Conservation (phyloP, 192 early-diverging fungal genomes). For the Paraglomus occultum region DNA sequence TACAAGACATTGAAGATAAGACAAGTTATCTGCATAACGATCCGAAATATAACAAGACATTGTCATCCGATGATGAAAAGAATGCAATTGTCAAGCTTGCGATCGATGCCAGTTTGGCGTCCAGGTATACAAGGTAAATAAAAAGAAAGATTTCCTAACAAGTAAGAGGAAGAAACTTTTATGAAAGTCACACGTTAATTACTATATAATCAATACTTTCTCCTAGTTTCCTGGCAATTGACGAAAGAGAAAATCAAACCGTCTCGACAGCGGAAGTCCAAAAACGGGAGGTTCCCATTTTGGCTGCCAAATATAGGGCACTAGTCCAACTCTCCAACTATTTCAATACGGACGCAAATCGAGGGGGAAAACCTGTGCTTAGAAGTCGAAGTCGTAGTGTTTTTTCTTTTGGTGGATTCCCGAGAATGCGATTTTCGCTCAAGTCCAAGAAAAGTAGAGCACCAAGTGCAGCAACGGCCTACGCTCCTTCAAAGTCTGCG, state of each 20-base stretch:
- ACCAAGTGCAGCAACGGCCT: too few relatives aligned
- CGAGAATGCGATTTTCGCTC: too few relatives aligned
- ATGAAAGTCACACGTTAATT: background rate
- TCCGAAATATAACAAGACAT: background rate
- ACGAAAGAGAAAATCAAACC: background rate
- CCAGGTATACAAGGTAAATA: conserved; percentile 17
- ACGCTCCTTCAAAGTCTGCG: too few relatives aligned
- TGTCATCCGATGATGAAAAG: background rate
- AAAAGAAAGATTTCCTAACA: background rate
- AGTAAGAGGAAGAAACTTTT: background rate
- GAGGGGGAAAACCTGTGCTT: background rate
- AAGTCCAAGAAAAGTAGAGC: too few relatives aligned
- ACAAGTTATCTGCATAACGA: conserved; percentile 23
- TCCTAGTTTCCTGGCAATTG: conserved; percentile 22
- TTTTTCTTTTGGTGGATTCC: background rate
- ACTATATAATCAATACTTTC: background rate
- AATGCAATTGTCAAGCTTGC: background rate
- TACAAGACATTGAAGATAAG: conserved; percentile 24
- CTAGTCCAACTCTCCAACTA: background rate
- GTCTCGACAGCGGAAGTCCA: background rate
- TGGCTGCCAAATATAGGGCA: too few relatives aligned
- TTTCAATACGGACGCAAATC: background rate
- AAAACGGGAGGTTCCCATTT: background rate
- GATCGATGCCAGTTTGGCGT: conserved; percentile 1
- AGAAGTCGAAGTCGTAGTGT: background rate